phyloP scores from a whole-genome alignment of 2,329 filamentous ascomycete species.

The Fusarium continuum region DNA sequence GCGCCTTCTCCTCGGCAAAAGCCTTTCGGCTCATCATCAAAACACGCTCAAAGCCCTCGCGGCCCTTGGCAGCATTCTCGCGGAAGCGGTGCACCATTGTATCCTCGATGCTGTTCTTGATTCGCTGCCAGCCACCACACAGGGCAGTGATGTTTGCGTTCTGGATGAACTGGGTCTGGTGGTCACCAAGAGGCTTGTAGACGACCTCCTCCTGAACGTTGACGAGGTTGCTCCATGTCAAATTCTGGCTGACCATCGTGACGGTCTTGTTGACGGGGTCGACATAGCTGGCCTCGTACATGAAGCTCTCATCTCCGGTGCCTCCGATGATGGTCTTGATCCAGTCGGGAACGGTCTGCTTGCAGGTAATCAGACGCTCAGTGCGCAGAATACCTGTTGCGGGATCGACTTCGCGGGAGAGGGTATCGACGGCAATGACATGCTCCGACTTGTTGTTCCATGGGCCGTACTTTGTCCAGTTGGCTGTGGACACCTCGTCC shows the following conservation, averaged over 20 bases:
- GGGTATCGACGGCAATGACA: constrained; percentile 93
- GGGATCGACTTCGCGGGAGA: constrained; percentile 72
- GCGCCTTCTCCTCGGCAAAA: constrained; percentile 87
- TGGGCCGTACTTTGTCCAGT: constrained; percentile 98
- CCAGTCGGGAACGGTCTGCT: constrained; percentile 77
- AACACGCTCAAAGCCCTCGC: constrained; percentile 94
- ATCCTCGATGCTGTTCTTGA: constrained; percentile 96
- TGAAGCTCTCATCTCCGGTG: constrained; percentile 81
- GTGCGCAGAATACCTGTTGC: constrained; percentile 68
- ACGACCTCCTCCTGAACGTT: constrained; percentile 92
- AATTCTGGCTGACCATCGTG: constrained; percentile 95
- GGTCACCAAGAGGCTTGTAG: constrained; percentile 71
- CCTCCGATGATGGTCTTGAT: constrained; percentile 79
- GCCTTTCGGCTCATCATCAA: constrained; percentile 91
- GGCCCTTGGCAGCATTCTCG: constrained; percentile 89
- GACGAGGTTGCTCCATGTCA: constrained; percentile 91
- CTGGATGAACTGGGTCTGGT: constrained; percentile 84
- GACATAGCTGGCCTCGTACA: constrained; percentile 96
- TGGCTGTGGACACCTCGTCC: constrained; percentile 96
- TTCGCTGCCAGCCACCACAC: constrained; percentile 96
- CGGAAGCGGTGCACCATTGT: constrained; percentile 86
- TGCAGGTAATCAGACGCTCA: constrained; percentile 70
- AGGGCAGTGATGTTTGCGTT: constrained; percentile 92
- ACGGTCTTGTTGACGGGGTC: constrained; percentile 84
- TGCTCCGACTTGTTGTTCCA: constrained; percentile 99